phyloP scores from a whole-genome alignment of 805 yeast species.

The Ogataea corticis region DNA sequence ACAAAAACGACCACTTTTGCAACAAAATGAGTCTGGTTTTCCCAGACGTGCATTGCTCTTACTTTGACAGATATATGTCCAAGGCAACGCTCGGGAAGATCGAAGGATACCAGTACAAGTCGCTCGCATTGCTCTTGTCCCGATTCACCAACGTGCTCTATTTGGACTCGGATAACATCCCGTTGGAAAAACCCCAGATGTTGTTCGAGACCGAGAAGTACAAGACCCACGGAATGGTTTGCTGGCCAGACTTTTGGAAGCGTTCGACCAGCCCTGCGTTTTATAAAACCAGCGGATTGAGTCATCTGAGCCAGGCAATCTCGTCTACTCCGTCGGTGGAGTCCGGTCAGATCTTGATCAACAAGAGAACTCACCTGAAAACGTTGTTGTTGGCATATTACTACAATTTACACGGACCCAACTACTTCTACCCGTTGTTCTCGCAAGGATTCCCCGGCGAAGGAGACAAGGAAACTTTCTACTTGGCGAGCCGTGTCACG shows the following conservation, averaged over 20 bases:
- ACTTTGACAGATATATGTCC: constrained; percentile 38
- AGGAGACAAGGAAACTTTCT: constrained; percentile 79
- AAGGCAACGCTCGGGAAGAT: constrained; percentile 12
- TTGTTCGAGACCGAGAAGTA: constrained; percentile 47
- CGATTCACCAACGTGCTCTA: constrained; percentile 47
- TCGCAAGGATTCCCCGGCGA: constrained; percentile 77
- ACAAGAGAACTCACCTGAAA: constrained; percentile 57
- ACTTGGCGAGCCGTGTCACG: constrained; percentile 59
- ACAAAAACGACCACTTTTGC: constrained; percentile 47
- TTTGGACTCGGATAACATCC: constrained; percentile 51
- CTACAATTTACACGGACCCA: constrained; percentile 67
- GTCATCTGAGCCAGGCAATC: constrained; percentile 32
- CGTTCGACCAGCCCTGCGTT: constrained; percentile 60
- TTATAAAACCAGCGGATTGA: constrained; percentile 48
- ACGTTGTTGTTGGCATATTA: constrained; percentile 61
- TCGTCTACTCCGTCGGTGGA: constrained; percentile 60
- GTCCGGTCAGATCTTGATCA: constrained; percentile 67
- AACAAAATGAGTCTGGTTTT: constrained; percentile 40
- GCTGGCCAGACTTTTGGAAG: constrained; percentile 73
- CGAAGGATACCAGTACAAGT: constrained; percentile 49
- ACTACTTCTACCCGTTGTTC: constrained; percentile 63
- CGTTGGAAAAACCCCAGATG: constrained; percentile 39
- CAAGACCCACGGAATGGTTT: constrained; percentile 45
- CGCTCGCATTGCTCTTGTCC: constrained; percentile 48
- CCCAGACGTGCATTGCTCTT: constrained; percentile 42